Evolutionary conservation across 2,329 filamentous ascomycete species (phyloP), one percentile per base, ranked within the genome.

Genomic region (Hypomyces rosellus): DNA sequence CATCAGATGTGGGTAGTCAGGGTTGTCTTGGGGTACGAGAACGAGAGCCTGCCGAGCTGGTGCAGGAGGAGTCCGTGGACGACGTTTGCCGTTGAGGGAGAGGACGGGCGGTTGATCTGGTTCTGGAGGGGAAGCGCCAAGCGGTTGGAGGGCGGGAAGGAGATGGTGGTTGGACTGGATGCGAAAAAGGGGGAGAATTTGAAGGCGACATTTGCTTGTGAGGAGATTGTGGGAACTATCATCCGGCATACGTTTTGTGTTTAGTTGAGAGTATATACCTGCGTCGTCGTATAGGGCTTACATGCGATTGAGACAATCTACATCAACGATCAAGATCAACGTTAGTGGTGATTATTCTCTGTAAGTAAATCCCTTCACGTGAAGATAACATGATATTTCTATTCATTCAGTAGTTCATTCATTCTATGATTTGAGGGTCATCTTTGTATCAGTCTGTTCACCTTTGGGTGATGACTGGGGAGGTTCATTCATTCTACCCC

Each of bases 141-240:
- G 54, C 85, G 81, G 54, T 65, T 96, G 8, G 75, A 74, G 25
- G 34, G 33, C 5, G 77, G 76, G 0, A 78, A 85, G 25, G 71
- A 72, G 6, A 60, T 74, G 20, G 77, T 85, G 86, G 55, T 78
- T 69, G 16, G 60, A 0, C 78, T 83, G 1, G 69, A 78, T 0
- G 63, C 89, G 16, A 75, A 66, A 1, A 70, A 70, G 4, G 63
- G 72, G 0, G 76, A 79, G 15, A 79, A 85, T 50, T 69, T 75
- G 3, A 78, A 93, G 34, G 75, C 75, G 20, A 88, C 83, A 53
- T 81, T 91, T 45, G 87, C 88, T 65, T 97, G 91, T 57, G 92
- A 96, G 68, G 85, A 89, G 40, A 86, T 97, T 59, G 88, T 84
- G 3, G 82, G 82, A 2, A 84, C 81, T 0, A 63, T 71, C 33